Base-by-base conservation (phyloP, 805 yeast genomes). In the Metschnikowia similis region DNA sequence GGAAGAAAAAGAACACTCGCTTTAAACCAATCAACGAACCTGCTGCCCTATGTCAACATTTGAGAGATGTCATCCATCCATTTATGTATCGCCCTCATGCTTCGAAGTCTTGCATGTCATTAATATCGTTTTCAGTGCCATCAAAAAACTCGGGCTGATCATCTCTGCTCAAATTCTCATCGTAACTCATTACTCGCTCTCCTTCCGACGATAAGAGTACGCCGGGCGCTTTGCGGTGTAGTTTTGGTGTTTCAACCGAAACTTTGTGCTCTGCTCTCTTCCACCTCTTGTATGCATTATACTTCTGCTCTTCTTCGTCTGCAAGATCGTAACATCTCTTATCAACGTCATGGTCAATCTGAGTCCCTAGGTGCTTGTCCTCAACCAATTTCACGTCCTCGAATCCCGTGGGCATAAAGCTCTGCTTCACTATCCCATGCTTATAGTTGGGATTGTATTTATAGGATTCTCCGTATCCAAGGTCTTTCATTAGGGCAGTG, bases 381-480 rank as follows among this genome's bases (percentile, higher is more conserved):
- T 72, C 79, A 42, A 87, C 67, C 56, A 89, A 81, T 47, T 68
- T 71, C 36, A 73, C 52, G 6, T 60, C 67, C 3, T 58, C 60
- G 8, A 59, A 55, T 27, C 76, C 84, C 7, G 74, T 71, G 0
- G 97, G 98, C 60, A 92, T 71, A 61, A 87, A 89, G 10, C 74
- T 77, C 65, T 94, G 99, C 38, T 70, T 63, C 5, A 87, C 94
- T 47, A 71, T 64, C 0, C 98, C 98, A 49, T 83, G 81, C 41
- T 70, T 69, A 64, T 64, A 95, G 55, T 82, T 77, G 0, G 99
- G 99, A 58, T 90, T 90, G 66, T 94, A 95, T 65, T 89, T 89
- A 69, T 94, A 94, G 13, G 83, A 84, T 48, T 84, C 80, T 14
- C 87, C 85, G 64, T 91, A 92, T 0, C 96, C 98, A 52, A 90